Evolutionary conservation across 768 basidiomycete genomes (phyloP), one percentile per base, ranked within the genome.

Genomic region (Sporobolomyces pararoseus): DNA sequence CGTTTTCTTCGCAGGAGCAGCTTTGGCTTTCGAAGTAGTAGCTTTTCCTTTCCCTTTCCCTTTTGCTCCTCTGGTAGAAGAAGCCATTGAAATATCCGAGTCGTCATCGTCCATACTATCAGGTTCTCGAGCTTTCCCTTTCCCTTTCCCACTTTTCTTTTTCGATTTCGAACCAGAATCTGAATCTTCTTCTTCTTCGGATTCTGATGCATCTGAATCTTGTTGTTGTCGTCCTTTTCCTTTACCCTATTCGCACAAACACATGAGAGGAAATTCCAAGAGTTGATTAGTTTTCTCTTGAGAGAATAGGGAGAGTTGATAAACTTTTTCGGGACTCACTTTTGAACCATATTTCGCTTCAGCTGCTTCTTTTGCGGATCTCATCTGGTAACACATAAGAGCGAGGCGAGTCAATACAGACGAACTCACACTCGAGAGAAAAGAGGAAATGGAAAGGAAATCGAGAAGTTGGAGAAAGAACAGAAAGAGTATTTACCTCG

Each of bases 291-390:
- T n/a, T n/a, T n/a, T n/a, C n/a, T n/a, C n/a, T n/a, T n/a, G n/a
- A 17, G 37, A 35, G 21, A n/a, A 12, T 2, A n/a, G 50, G 32
- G 37, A 35, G 25, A 17, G 23, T n/a, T n/a, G n/a, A n/a, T n/a
- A n/a, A n/a, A n/a, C n/a, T n/a, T n/a, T n/a, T n/a, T n/a, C n/a
- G n/a, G n/a, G 42, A 42, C 66, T 49, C 29, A 65, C 71, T 59
- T 70, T 64, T 6, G 57, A 46, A 1, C 71, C 66, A 44, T 69
- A 75, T 76, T 74, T 67, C 70, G 55, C 66, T 37, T 67, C 70
- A 12, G 70, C 51, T 46, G 76, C 70, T 53, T 78, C 76, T 70
- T 79, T 80, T 0, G 80, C 78, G n/a, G 52, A 68, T 0, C 68
- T 58, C 77, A 80, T 79, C 78, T 60, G 57, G 17, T 9, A 42